Conservation (phyloP, 73 alveolate species). For the Symbiodinium pilosum region DNA sequence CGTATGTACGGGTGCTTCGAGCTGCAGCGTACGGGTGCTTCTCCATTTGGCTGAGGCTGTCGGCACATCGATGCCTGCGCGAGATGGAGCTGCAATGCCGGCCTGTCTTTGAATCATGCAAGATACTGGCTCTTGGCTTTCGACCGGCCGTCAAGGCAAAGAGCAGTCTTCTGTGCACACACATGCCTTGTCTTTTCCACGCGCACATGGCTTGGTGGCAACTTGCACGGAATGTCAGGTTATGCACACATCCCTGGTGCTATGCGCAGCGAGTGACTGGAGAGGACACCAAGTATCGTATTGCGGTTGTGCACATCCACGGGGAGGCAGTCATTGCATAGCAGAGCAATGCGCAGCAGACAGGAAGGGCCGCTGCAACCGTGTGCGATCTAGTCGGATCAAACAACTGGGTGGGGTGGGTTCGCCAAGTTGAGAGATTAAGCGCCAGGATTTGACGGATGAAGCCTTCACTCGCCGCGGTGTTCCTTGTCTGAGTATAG, state of each 20-base stretch:
- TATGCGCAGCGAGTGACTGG: constrained; percentile 36
- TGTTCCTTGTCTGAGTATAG: neutral
- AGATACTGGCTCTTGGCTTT: neutral
- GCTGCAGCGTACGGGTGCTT: no score
- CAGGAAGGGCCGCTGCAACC: no score
- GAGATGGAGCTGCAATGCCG: constrained; percentile 52
- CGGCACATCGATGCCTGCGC: constrained; percentile 34
- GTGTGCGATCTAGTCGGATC: no score
- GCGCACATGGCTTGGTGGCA: neutral
- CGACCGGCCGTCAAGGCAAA: neutral
- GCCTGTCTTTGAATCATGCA: neutral
- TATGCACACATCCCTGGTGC: constrained; percentile 94
- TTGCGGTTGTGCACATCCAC: neutral
- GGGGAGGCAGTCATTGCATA: neutral
- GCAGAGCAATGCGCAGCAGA: neutral
- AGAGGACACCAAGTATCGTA: no score
- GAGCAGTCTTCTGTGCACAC: neutral
- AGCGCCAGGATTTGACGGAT: neutral
- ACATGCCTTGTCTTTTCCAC: neutral
- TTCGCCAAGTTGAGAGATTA: no score
- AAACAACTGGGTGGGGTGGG: no score
- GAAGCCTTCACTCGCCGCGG: neutral
- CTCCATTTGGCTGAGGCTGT: neutral
- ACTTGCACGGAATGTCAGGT: neutral
- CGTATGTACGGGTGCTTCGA: no score